phyloP scores from a whole-genome alignment of 805 yeast genomes.

The Lipomyces spencermartinsiae region DNA sequence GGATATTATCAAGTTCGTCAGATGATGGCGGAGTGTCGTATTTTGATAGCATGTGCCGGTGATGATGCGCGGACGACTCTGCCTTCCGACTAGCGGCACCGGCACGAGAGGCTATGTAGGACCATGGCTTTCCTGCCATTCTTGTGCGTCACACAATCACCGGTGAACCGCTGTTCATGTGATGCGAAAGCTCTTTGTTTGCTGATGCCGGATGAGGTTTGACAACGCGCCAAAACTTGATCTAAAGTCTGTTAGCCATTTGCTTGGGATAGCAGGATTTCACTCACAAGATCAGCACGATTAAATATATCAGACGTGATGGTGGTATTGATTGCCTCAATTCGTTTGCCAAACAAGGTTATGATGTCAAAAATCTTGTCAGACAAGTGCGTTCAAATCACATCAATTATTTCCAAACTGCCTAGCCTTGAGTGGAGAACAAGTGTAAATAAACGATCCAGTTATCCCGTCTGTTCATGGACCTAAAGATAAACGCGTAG shows the following conservation, averaged over 20 bases:
- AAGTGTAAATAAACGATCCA: background rate
- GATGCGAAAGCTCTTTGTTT: background rate
- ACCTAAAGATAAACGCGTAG: background rate
- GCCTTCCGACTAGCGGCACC: constrained; percentile 11
- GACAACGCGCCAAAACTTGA: background rate
- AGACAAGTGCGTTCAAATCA: background rate
- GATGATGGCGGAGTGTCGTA: constrained; percentile 18
- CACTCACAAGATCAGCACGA: background rate
- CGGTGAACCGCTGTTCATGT: background rate
- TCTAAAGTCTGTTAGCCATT: background rate
- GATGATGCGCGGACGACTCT: background rate
- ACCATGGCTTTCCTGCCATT: constrained; percentile 28
- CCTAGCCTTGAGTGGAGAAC: background rate
- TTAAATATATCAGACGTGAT: background rate
- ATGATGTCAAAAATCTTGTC: no score
- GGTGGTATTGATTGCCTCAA: background rate
- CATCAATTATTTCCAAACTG: background rate
- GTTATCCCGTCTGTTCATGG: background rate
- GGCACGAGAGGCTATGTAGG: constrained; percentile 18
- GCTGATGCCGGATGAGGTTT: background rate
- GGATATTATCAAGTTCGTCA: background rate
- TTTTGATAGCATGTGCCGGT: background rate
- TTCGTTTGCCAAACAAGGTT: background rate
- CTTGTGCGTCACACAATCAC: background rate
- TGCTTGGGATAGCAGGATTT: background rate